phyloP scores from a whole-genome alignment of 2,329 filamentous ascomycete genomes.

The Blumeria hordei region DNA sequence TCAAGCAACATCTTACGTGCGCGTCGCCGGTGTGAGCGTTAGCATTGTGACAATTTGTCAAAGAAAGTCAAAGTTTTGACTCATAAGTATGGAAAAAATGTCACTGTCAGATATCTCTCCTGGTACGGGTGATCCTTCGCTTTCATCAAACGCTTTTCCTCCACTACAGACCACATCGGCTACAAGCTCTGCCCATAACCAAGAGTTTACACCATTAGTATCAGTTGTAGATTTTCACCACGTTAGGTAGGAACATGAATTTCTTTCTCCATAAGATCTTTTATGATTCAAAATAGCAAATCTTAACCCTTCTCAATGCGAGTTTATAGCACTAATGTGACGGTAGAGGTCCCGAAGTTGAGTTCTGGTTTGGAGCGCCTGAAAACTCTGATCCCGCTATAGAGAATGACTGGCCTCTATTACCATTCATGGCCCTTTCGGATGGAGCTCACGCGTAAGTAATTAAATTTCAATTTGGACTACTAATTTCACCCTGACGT shows the following conservation, averaged over 20 bases:
- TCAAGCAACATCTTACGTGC: no score
- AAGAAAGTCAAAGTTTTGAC: no score
- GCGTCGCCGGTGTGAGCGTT: no score
- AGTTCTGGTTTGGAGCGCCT: slow-evolving; percentile 63
- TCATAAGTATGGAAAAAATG: no score
- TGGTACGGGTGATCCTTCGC: no score
- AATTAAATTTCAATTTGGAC: background rate
- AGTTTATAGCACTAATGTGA: slow-evolving; percentile 1
- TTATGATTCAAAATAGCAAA: background rate
- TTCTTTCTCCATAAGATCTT: slow-evolving; percentile 3
- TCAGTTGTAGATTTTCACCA: slow-evolving; percentile 70
- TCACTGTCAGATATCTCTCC: no score
- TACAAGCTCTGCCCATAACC: no score
- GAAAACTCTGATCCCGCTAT: slow-evolving; percentile 54
- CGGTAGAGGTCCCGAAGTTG: slow-evolving; percentile 60
- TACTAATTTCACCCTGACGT: background rate
- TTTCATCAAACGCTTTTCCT: no score
- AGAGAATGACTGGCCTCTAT: slow-evolving; percentile 71
- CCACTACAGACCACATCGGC: no score
- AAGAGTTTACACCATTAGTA: slow-evolving; percentile 38
- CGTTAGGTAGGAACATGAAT: slow-evolving; percentile 24
- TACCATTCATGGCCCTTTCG: slow-evolving; percentile 91
- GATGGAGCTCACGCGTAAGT: slow-evolving; percentile 82
- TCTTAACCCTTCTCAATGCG: background rate
- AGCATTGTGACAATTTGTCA: no score